Evolutionary conservation across 345 rosid genomes (phyloP), one percentile per base, ranked within the genome.

Genomic region (Turnera subulata): DNA sequence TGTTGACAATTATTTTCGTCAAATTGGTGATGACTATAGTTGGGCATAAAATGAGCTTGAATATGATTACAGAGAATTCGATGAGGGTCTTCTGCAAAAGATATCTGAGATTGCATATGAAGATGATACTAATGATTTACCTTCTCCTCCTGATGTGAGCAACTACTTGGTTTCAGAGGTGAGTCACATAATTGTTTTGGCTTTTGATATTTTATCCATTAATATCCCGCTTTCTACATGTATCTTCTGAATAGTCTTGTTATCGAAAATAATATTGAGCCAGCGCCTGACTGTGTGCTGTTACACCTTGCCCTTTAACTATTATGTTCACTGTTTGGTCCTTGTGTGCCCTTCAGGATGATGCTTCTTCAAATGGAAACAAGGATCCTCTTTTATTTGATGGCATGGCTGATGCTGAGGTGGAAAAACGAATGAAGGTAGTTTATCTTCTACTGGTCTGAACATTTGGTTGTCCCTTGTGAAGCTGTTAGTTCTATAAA

Each of bases 91-190:
- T 61, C 74, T 94, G 32, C 99, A 75, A 79, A 84, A 69, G 71
- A 80, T 88, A 58, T 59, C 77, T 20, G 95, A 81, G 73, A 72
- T 90, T 71, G 80, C 82, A 16, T 94, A 85, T 72, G 97, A 94
- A 77, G 88, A 86, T 73, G 91, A 94, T 80, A 62, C 66, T 10
- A 63, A 59, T 56, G 79, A 78, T 49, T 77, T 86, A 65, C 97
- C 89, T 72, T 83, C 82, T 64, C 81, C 97, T 52, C 97, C 97
- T 45, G 97, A 94, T 71, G 97, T 94, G 78, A 83, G 99, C 88
- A 84, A 77, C 72, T 90, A 82, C 77, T 76, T 90, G 72, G 89
- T 78, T 59, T 65, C 92, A 13, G 97, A 90, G 99, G 99, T 94
- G 67, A 76, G 95, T 80, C 16, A 39, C 69, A n/a, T 49, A 44